Evolutionary conservation across 2,329 filamentous ascomycete species (phyloP).

Genomic region (Pleurostoma richardsiae): DNA sequence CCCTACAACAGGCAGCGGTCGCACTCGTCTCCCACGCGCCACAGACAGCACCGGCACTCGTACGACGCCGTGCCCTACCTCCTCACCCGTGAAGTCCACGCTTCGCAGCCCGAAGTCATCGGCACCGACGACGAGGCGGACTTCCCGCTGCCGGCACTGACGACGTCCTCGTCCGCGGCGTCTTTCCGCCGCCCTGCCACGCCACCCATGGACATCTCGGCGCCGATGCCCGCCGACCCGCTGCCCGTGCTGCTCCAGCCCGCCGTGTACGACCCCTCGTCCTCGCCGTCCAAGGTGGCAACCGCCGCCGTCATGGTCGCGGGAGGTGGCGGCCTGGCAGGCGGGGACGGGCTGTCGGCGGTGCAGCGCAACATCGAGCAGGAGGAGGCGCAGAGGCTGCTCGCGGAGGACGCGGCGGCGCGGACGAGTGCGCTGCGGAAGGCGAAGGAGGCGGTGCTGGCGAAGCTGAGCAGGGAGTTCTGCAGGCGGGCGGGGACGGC

Average conservation of each 20-base stretch:
- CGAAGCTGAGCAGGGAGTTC: slow-evolving; percentile 44
- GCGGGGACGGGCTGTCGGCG: slow-evolving; percentile 41
- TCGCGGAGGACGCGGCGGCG: slow-evolving; percentile 53
- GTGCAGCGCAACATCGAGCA: slow-evolving; percentile 54
- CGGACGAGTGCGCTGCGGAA: slow-evolving; percentile 50
- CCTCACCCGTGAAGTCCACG: slow-evolving; percentile 6
- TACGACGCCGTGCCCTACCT: background rate
- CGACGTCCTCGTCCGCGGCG: slow-evolving; percentile 12
- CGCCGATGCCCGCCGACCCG: slow-evolving; percentile 43
- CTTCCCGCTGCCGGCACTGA: slow-evolving; percentile 1
- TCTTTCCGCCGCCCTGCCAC: slow-evolving; percentile 7
- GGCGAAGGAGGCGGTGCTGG: slow-evolving; percentile 56
- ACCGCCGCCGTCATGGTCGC: slow-evolving; percentile 12
- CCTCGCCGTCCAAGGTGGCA: slow-evolving; percentile 5
- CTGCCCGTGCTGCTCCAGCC: slow-evolving; percentile 50
- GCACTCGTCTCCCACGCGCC: slow-evolving; percentile 3
- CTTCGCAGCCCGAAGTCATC: slow-evolving; percentile 15
- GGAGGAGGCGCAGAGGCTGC: slow-evolving; percentile 48
- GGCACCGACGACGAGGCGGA: slow-evolving; percentile 18
- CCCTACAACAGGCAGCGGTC: slow-evolving; percentile 6
- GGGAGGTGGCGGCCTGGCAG: slow-evolving; percentile 3
- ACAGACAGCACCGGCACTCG: slow-evolving; percentile 5
- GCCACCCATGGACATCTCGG: slow-evolving; percentile 33
- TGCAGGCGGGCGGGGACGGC: slow-evolving; percentile 6
- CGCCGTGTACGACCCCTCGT: slow-evolving; percentile 47